phyloP scores from a whole-genome alignment of 2,329 filamentous ascomycete species.

The Diaporthe citriasiana region DNA sequence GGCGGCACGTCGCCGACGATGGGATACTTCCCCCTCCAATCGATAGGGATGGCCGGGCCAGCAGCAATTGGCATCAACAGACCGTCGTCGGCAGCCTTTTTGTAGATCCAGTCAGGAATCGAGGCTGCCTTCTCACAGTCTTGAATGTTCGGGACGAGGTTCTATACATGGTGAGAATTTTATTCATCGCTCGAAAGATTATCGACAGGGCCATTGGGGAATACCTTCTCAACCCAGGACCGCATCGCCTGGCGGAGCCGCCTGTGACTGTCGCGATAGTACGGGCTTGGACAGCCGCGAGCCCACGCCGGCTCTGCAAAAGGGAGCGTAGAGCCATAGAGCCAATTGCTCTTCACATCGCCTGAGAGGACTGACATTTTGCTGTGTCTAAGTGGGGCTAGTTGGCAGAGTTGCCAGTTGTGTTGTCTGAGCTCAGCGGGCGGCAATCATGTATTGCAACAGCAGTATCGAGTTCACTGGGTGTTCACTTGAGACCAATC shows the following conservation, averaged over 20 bases:
- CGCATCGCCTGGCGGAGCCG: slow-evolving; percentile 42
- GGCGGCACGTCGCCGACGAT: slow-evolving; percentile 49
- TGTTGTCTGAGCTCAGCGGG: neutral
- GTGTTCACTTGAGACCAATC: neutral
- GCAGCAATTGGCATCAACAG: slow-evolving; percentile 42
- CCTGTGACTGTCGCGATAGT: slow-evolving; percentile 41
- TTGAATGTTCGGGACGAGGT: slow-evolving; percentile 38
- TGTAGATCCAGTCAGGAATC: slow-evolving; percentile 34
- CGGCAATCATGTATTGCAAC: neutral
- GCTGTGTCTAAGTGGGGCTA: neutral
- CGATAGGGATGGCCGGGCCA: slow-evolving; percentile 25
- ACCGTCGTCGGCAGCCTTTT: slow-evolving; percentile 38
- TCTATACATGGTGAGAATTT: slow-evolving; percentile 10
- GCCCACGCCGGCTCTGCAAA: slow-evolving; percentile 42
- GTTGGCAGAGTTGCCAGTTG: neutral
- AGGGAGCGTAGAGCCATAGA: slow-evolving; percentile 39
- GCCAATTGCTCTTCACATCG: slow-evolving; percentile 32
- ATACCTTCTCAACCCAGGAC: slow-evolving; percentile 41
- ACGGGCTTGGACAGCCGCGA: slow-evolving; percentile 39
- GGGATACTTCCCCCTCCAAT: slow-evolving; percentile 38
- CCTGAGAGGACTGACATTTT: slow-evolving; percentile 35
- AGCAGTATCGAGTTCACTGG: neutral
- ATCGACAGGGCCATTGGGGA: too few species aligned
- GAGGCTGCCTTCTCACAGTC: slow-evolving; percentile 38
- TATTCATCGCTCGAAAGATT: neutral